These are phyloP conservation scores for Alternaria solani DNA, from an alignment of 2,329 filamentous ascomycete species.

Conservation along the genomic window DNA sequence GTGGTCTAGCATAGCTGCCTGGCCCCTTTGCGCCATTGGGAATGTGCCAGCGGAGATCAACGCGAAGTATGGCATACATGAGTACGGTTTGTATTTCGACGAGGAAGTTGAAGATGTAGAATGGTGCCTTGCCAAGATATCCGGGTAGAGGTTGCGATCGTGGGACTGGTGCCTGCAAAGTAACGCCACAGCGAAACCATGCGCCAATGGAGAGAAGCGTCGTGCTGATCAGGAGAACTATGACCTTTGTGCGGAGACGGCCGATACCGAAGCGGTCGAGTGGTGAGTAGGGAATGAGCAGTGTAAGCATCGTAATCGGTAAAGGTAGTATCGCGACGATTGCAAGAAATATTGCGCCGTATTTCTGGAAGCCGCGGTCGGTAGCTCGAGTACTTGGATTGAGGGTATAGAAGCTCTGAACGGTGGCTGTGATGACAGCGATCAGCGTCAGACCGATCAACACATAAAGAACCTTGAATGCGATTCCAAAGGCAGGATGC, in stretches of 20 bases:
- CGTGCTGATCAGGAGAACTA: conserved; percentile 67
- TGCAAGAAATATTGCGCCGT: conserved; percentile 68
- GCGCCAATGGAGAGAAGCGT: conserved; percentile 73
- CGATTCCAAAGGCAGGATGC: conserved; percentile 61
- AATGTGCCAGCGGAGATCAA: conserved; percentile 79
- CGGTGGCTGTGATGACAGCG: conserved; percentile 70
- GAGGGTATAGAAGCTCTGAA: conserved; percentile 74
- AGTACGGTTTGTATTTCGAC: conserved; percentile 76
- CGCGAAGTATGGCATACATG: conserved; percentile 70
- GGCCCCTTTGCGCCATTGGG: conserved; percentile 71
- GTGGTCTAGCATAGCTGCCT: conserved; percentile 31
- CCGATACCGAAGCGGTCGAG: conserved; percentile 72
- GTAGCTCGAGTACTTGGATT: conserved; percentile 57
- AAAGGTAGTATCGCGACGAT: conserved; percentile 73
- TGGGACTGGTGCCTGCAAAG: conserved; percentile 58
- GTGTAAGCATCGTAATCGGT: conserved; percentile 60
- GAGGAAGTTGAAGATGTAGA: conserved; percentile 81
- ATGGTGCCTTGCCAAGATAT: conserved; percentile 75
- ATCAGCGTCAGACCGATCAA: conserved; percentile 67
- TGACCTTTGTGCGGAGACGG: conserved; percentile 71
- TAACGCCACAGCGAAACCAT: conserved; percentile 69
- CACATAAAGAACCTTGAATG: conserved; percentile 67
- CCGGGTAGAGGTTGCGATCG: conserved; percentile 67
- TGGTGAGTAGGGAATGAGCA: conserved; percentile 56
- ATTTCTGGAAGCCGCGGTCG: conserved; percentile 71